Evolutionary conservation across 495 filamentous ascomycete species (phyloP), one percentile per base, ranked within the genome.

Genomic region (Cairneyella variabilis): DNA sequence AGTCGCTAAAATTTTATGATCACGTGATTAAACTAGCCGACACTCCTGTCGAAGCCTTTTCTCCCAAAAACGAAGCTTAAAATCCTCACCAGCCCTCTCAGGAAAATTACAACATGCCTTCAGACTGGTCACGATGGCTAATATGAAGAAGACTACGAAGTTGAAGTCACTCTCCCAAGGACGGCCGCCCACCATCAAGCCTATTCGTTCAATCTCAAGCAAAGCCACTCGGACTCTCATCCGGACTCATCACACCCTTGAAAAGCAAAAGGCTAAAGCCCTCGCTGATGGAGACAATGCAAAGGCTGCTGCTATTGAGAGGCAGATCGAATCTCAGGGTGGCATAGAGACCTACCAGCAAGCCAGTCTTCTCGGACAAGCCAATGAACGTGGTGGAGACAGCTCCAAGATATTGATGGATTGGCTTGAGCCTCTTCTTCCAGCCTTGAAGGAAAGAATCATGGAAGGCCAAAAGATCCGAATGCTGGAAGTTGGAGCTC

Each of bases 321-420:
- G 65, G 3, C 72, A 88, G 54, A 88, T 91, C 52, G 71, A 78
- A 41, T 69, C 70, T 39, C 74, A 88, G 37, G 93, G 95, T 20
- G 95, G 95, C 0, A 70, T 99, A 26, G 73, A 85, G 55, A 79
- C 73, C 26, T 99, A 99, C 62, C 93, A 99, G 65, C 75, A 80
- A 51, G 93, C 93, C 36, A 97, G 93, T 70, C 84, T 90, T 38
- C 76, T 85, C 45, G 93, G 93, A 2, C 93, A 99, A 66, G 83
- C 86, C 12, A 74, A 77, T 44, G 82, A 88, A 28, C 84, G 93
- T 48, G 93, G 93, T 12, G 93, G 93, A 20, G 93, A 99, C 72
- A 92, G 89, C 20, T 95, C 90, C 40, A 85, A 79, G 62, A 72
- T 92, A 3, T 74, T 99, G 18, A 79, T 97, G 70, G 78, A 91